Conservation (phyloP, 2,329 filamentous ascomycete species). For the Bipolaris oryzae region DNA sequence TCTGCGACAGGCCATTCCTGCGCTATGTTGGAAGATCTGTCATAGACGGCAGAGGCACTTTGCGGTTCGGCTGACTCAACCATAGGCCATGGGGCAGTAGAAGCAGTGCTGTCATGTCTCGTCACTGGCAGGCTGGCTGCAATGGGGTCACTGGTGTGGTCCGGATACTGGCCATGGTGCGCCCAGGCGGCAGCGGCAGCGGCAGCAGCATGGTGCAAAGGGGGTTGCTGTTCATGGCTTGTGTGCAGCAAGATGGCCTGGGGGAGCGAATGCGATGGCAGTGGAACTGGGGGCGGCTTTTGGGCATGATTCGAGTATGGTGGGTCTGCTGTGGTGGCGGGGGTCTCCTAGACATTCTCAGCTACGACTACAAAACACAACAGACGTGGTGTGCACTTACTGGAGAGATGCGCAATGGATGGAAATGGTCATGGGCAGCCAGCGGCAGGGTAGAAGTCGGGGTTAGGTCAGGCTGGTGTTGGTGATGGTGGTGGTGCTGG, state of each 20-base stretch:
- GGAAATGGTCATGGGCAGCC: slow-evolving; percentile 18
- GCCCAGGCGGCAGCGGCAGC: slow-evolving; percentile 20
- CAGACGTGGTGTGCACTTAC: slow-evolving; percentile 27
- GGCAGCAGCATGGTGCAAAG: slow-evolving; percentile 22
- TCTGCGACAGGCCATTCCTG: slow-evolving; percentile 29
- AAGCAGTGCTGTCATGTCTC: slow-evolving; percentile 19
- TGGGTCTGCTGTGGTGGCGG: slow-evolving; percentile 30
- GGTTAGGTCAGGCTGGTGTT: slow-evolving; percentile 10
- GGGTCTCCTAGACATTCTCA: slow-evolving; percentile 30
- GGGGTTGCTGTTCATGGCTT: slow-evolving; percentile 19
- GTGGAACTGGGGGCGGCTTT: slow-evolving; percentile 29
- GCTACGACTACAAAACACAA: slow-evolving; percentile 17
- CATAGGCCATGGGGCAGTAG: slow-evolving; percentile 26
- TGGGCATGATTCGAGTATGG: slow-evolving; percentile 29
- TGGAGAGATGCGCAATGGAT: slow-evolving; percentile 26
- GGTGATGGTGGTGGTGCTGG: slow-evolving; percentile 15
- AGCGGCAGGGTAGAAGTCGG: slow-evolving; percentile 8
- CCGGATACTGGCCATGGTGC: slow-evolving; percentile 24
- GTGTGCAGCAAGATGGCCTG: slow-evolving; percentile 23
- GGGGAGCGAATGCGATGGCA: slow-evolving; percentile 25
- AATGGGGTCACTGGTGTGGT: slow-evolving; percentile 22
- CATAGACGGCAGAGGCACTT: slow-evolving; percentile 21
- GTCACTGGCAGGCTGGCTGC: slow-evolving; percentile 15
- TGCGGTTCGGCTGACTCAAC: slow-evolving; percentile 12
- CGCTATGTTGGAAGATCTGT: slow-evolving; percentile 20